Evolutionary conservation across 2,329 filamentous ascomycete species (phyloP), one percentile per base, ranked within the genome.

Genomic region (Colletotrichum cereale): DNA sequence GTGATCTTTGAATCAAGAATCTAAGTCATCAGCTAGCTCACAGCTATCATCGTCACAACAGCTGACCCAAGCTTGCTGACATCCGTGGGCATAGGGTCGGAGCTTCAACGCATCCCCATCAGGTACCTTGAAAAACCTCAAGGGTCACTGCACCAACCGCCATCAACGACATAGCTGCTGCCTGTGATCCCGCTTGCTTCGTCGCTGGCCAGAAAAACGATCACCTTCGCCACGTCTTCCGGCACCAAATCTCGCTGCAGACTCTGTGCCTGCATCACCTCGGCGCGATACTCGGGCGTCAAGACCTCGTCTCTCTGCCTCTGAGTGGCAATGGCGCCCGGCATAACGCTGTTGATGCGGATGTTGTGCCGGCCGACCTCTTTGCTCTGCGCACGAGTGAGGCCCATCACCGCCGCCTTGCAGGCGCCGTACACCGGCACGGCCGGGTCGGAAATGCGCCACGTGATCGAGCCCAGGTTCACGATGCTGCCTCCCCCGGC

Each of bases 331-430:
- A 86, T 84, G 2, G 83, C 79, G 0, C 85, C 84, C 0, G 86
- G 85, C 83, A 86, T 84, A 38, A 87, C 82, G 67, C 83, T 85
- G 63, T 87, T 87, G 7, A 86, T 81, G 0, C 85, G 73, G 24
- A 84, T 77, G 1, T 80, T 80, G n/a, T 74, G 67, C 8, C 42
- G 55, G 0, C 82, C 82, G 61, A 83, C 79, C 76, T 84, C 82
- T 57, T 77, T 78, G 40, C 78, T 78, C 52, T 81, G 80, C 48
- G 79, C 79, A 47, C 77, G 74, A 57, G 82, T 84, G 76, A 84
- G 77, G 7, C 82, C 82, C 61, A 81, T 75, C 8, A 82, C 73
- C 2, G 81, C 82, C 0, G 82, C 79, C 67, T 84, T 84, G 74
- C 80, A 80, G 3, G 82, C 75, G 16, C 78, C 78, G 68, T 84